These are phyloP conservation scores for Coriolopsis trogii DNA, from an alignment of 1,284 basidiomycete genomes.

Conservation along the genomic window DNA sequence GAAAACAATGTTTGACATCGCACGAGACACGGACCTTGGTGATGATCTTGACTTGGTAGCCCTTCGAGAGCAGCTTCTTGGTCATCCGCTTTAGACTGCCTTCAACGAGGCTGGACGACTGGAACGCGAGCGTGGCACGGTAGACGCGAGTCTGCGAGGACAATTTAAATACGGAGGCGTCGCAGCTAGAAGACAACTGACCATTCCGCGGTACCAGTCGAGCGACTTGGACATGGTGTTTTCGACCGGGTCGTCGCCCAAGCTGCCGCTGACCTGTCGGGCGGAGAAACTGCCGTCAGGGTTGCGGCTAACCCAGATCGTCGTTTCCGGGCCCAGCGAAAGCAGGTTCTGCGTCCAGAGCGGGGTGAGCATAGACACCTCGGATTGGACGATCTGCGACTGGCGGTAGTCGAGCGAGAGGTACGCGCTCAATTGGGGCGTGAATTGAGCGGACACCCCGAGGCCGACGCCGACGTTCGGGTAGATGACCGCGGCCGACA, in stretches of 20 bases:
- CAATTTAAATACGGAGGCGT: no score
- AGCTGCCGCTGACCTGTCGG: no score
- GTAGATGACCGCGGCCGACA: constrained; percentile 4
- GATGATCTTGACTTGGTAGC: constrained; percentile 10
- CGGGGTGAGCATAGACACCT: not conserved
- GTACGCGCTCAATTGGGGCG: constrained; percentile 11
- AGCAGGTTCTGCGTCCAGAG: constrained; percentile 8
- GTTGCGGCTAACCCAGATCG: not conserved
- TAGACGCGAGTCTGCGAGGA: constrained; percentile 3
- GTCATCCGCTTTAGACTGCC: constrained; percentile 5
- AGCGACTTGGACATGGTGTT: no score
- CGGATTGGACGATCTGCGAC: not conserved
- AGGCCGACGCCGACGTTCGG: constrained; percentile 7
- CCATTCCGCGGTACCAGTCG: not conserved
- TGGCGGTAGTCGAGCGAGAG: constrained; percentile 1
- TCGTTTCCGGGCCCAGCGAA: not conserved
- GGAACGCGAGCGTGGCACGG: constrained; percentile 11
- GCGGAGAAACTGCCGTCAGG: no score
- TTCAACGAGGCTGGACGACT: constrained; percentile 1
- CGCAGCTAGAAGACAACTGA: no score
- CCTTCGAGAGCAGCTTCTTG: constrained; percentile 1
- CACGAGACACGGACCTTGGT: no score
- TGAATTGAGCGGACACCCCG: constrained; percentile 1
- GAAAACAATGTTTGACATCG: no score
- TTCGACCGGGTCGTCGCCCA: no score